These are phyloP conservation scores for Dendrostoma leiphaemia DNA, from an alignment of 2,329 filamentous ascomycete species.

Conservation along the genomic window DNA sequence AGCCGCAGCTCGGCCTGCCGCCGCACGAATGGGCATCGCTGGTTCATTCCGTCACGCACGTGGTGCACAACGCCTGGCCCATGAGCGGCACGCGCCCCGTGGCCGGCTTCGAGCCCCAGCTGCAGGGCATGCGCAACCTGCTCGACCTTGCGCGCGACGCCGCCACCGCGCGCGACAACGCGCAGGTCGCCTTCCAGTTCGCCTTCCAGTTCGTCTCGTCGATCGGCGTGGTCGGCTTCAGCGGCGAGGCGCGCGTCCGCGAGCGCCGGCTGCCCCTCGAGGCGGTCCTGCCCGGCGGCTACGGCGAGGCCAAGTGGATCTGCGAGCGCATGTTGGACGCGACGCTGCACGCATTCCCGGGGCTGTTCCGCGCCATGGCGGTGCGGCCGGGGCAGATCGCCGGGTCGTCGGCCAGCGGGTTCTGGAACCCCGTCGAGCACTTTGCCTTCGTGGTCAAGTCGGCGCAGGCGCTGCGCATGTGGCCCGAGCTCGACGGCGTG, in stretches of 20 bases:
- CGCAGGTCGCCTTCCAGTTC: too few relatives aligned
- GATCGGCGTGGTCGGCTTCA: slow-evolving; percentile 34
- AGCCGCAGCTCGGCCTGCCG: slow-evolving; percentile 41
- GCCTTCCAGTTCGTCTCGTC: slow-evolving; percentile 42
- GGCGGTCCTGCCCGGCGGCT: slow-evolving; percentile 43
- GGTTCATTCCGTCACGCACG: slow-evolving; percentile 39
- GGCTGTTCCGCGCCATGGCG: slow-evolving; percentile 38
- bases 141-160: slow-evolving; percentile 37
- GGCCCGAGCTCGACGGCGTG: slow-evolving; percentile 39
- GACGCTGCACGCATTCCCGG: slow-evolving; percentile 41
- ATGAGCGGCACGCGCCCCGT: slow-evolving; percentile 43
- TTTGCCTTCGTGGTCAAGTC: slow-evolving; percentile 48
- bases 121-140: slow-evolving; percentile 44
- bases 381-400: slow-evolving; percentile 52
- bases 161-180: background rate
- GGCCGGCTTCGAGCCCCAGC: slow-evolving; percentile 38
- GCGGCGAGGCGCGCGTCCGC: slow-evolving; percentile 31
- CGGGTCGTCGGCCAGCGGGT: slow-evolving; percentile 45
- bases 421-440: slow-evolving; percentile 55
- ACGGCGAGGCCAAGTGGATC: slow-evolving; percentile 49
- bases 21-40: slow-evolving; percentile 36
- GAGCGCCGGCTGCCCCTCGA: slow-evolving; percentile 40
- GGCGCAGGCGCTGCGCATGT: slow-evolving; percentile 39
- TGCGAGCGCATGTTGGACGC: slow-evolving; percentile 49
- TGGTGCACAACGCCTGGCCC: slow-evolving; percentile 52